Evolutionary conservation across 257 asterid genomes (phyloP), one percentile per base, ranked within the genome.

Genomic region (Dorcoceras hygrometricum): DNA sequence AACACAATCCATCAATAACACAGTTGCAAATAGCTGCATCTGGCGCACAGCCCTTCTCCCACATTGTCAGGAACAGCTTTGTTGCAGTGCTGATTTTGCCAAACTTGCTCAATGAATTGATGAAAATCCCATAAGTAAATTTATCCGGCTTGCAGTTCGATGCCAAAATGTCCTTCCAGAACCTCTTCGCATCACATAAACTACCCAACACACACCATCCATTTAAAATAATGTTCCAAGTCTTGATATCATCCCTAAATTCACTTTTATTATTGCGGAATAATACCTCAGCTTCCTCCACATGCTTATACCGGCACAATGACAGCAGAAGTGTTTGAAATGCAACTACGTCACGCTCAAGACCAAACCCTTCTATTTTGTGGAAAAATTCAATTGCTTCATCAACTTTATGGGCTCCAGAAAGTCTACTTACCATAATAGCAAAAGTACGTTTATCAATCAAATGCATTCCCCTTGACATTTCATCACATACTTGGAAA

Each of bases 131-230:
- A 11, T 78, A 91, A 0, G 95, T 85, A 34, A 57, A 89, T 66
- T 66, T 79, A 72, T 91, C 95, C 0, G 89, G 95, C 55, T 73
- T 84, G 79, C 76, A 74, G 4, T 65, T 62, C 14, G 95, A 91
- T 19, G 72, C 57, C 34, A 85, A 62, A 8, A 83, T 89, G 48
- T 87, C 90, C 62, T 78, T 87, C 95, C 96, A 89, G 29, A 91
- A 78, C 80, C 98, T 82, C 87, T 84, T 91, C 2, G 91, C 84
- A 23, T 91, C 95, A 1, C 81, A 85, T 26, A 87, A 80, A 75
- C 94, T 85, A 27, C 96, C 92, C 66, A 82, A 27, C 66, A 89
- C 75, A 28, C 98, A 89, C 98, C 96, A 91, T 14, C 3, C 96
- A 48, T 85, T 85, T 2, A 91, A 79, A 58, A 91, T 81, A 22